Percentiles rank a stretch among this genome's conserved stretches.
These are phyloP conservation scores for Trichophyton rubrum DNA, from an alignment of 2,329 filamentous ascomycete genomes.

Conservation along the genomic window DNA sequence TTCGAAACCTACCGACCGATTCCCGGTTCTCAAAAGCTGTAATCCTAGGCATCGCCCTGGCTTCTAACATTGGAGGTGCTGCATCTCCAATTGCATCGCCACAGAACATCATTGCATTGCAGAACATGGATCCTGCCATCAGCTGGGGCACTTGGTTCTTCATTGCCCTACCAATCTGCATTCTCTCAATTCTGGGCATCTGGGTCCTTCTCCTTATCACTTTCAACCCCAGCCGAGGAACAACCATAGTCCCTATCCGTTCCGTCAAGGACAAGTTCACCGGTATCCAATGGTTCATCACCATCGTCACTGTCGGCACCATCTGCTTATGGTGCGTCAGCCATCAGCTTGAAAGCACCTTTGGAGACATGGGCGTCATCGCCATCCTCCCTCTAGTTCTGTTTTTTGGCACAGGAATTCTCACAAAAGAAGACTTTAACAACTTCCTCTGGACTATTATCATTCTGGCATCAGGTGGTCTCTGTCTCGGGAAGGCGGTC, in stretches of 20 bases:
- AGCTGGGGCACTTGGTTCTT: slow-evolving; percentile 98
- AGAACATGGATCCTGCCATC: slow-evolving; percentile 85
- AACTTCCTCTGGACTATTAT: slow-evolving; percentile 99
- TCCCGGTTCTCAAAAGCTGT: slow-evolving; percentile 91
- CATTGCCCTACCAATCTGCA: slow-evolving; percentile 80
- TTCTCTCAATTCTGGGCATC: slow-evolving; percentile 75
- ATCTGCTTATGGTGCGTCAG: slow-evolving; percentile 87
- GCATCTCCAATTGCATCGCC: slow-evolving; percentile 94
- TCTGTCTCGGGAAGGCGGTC: slow-evolving; percentile 87
- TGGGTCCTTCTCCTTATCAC: slow-evolving; percentile 76
- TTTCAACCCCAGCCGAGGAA: slow-evolving; percentile 74
- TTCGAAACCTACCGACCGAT: slow-evolving; percentile 80
- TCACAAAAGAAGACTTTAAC: slow-evolving; percentile 99
- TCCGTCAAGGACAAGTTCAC: slow-evolving; percentile 80
- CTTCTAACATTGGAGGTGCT: slow-evolving; percentile 91
- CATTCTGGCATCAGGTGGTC: slow-evolving; percentile 84
- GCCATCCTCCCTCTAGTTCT: slow-evolving; percentile 90
- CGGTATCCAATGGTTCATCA: slow-evolving; percentile 87
- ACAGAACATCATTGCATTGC: slow-evolving; percentile 90
- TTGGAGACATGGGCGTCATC: slow-evolving; percentile 97
- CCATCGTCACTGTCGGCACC: slow-evolving; percentile 65
- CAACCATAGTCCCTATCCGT: slow-evolving; percentile 81
- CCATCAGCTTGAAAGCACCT: slow-evolving; percentile 73
- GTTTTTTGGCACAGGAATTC: slow-evolving; percentile 91
- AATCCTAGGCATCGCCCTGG: slow-evolving; percentile 86